Evolutionary conservation across 192 early-diverging fungal genomes (phyloP).

Genomic region (Funneliformis geosporum): DNA sequence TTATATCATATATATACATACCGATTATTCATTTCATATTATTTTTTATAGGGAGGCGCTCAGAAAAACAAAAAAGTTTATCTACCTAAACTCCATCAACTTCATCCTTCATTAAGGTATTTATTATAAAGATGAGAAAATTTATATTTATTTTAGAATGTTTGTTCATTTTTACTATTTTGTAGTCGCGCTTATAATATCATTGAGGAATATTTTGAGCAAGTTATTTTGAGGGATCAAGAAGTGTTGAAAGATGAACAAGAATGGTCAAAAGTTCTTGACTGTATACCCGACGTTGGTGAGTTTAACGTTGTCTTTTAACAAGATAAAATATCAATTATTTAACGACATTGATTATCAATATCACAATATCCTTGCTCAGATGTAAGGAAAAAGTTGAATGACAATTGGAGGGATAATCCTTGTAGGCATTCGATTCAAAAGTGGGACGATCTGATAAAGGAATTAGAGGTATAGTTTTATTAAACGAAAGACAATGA

Average conservation of each 20-base stretch:
- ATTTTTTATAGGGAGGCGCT: conserved; percentile 64
- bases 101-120: conserved; percentile 77
- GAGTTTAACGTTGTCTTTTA: neutral
- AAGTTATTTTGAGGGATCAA: conserved; percentile 70
- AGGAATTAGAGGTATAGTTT: conserved; percentile 24
- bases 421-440: conserved; percentile 33
- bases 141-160: neutral
- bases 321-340: neutral
- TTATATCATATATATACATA: neutral
- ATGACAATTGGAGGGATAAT: conserved; percentile 44
- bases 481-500: neutral
- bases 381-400: conserved; percentile 39
- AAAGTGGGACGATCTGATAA: conserved; percentile 52
- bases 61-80: conserved; percentile 73
- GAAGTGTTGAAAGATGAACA: conserved; percentile 64
- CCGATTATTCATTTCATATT: neutral
- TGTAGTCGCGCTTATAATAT: conserved; percentile 63
- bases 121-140: conserved; percentile 29
- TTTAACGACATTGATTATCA: neutral
- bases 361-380: neutral
- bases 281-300: conserved; percentile 78
- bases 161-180: neutral
- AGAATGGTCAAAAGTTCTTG: conserved; percentile 76
- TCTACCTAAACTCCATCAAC: conserved; percentile 45
- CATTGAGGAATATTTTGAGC: conserved; percentile 72